A percentile compares a stretch with the other conserved stretches of the same genome.
These are phyloP conservation scores for Phyllosticta citribraziliensis DNA, from an alignment of 2,329 filamentous ascomycete species.

Conservation along the genomic window DNA sequence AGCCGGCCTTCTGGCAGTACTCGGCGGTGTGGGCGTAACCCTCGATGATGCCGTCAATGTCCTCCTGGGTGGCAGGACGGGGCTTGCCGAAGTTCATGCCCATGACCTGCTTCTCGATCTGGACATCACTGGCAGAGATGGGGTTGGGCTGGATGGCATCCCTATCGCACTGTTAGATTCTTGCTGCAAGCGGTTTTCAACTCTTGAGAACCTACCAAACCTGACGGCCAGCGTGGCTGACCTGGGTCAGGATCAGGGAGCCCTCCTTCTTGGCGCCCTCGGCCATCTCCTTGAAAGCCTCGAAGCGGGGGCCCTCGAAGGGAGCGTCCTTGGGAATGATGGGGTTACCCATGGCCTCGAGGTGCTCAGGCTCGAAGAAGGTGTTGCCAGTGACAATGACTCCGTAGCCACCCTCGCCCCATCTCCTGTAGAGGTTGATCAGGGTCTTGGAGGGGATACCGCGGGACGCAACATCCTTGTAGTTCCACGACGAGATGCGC, in stretches of 20 bases:
- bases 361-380: slow-evolving; percentile 33
- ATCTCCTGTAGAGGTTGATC: slow-evolving; percentile 45
- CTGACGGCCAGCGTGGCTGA: slow-evolving; percentile 57
- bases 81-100: slow-evolving; percentile 42
- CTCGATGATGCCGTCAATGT: slow-evolving; percentile 47
- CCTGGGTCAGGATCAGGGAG: slow-evolving; percentile 48
- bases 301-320: slow-evolving; percentile 49
- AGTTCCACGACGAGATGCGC: slow-evolving; percentile 50
- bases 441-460: slow-evolving; percentile 45
- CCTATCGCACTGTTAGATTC: slow-evolving; percentile 9
- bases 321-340: slow-evolving; percentile 48
- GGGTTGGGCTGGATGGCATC: slow-evolving; percentile 34
- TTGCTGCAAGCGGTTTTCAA: neutral
- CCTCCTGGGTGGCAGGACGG: slow-evolving; percentile 38
- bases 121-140: slow-evolving; percentile 39
- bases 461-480: slow-evolving; percentile 41
- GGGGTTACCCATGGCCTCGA: slow-evolving; percentile 47
- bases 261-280: slow-evolving; percentile 47
- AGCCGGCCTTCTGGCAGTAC: slow-evolving; percentile 51
- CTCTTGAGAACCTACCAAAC: slow-evolving; percentile 16
- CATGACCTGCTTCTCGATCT: slow-evolving; percentile 24
- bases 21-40: slow-evolving; percentile 52
- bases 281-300: slow-evolving; percentile 49
- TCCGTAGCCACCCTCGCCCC: slow-evolving; percentile 39
- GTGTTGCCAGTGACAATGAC: slow-evolving; percentile 55